phyloP scores from a whole-genome alignment of 495 filamentous ascomycete species.

The Annulohypoxylon nitens region DNA sequence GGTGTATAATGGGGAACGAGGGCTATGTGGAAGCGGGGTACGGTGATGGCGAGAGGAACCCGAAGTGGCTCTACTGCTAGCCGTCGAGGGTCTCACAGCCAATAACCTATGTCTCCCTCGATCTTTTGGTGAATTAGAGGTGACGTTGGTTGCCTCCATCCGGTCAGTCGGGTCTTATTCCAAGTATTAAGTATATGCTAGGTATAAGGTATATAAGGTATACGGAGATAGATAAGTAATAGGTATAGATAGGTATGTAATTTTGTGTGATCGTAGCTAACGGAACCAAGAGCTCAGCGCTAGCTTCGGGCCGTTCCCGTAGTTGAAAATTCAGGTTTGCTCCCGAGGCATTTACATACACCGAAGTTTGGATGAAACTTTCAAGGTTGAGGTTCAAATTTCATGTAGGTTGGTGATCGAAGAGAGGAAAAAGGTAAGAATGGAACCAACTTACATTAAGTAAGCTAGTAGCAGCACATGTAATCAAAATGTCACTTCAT shows the following conservation, averaged over 20 bases:
- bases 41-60: constrained; percentile 32
- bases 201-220: not conserved
- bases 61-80: constrained; percentile 23
- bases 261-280: constrained; percentile 1
- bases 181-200: not conserved
- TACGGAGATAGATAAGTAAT: not conserved
- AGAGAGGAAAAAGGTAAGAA: not conserved
- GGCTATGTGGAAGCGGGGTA: constrained; percentile 35
- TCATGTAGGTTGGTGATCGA: constrained; percentile 27
- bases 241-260: not conserved
- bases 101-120: constrained; percentile 39
- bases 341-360: constrained; percentile 13
- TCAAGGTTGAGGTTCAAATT: not conserved
- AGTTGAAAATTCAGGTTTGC: constrained; percentile 13
- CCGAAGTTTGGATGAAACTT: not conserved
- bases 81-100: constrained; percentile 36
- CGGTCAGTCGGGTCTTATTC: constrained; percentile 15
- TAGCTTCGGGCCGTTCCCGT: constrained; percentile 45
- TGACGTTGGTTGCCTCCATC: constrained; percentile 38
- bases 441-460: constrained; percentile 21
- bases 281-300: constrained; percentile 33
- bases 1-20: constrained; percentile 37
- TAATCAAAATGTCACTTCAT: constrained; percentile 4
- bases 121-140: constrained; percentile 33
- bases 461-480: constrained; percentile 10